Percentiles rank a stretch among this genome's conserved stretches.
Conservation (phyloP, 2,329 filamentous ascomycete species). For the Colletotrichum sp. region DNA sequence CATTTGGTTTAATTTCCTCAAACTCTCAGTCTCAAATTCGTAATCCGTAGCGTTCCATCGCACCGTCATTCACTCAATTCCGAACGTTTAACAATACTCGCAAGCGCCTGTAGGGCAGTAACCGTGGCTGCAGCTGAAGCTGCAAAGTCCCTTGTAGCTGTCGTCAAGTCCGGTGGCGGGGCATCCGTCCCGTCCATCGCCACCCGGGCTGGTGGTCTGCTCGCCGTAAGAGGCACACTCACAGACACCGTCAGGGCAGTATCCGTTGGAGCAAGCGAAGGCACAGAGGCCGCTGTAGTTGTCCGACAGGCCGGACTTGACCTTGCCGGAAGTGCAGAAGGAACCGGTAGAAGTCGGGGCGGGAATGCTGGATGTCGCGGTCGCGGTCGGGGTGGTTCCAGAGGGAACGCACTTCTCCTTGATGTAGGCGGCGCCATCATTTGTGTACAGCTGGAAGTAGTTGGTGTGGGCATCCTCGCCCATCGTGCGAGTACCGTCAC, state of each 20-base stretch:
- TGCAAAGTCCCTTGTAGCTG: conserved; percentile 49
- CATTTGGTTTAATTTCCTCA: background rate
- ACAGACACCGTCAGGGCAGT: conserved; percentile 37
- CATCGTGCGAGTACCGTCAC: conserved; percentile 19
- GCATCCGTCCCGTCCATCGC: conserved; percentile 33
- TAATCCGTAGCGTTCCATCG: background rate
- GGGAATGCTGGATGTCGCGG: background rate
- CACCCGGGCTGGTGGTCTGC: conserved; percentile 22
- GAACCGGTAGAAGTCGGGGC: conserved; percentile 12
- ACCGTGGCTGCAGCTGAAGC: conserved; percentile 49
- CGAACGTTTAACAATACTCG: conserved; percentile 12
- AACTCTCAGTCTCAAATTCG: background rate
- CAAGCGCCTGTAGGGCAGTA: conserved; percentile 46
- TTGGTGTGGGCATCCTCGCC: conserved; percentile 37
- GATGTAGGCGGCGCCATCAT: conserved; percentile 15
- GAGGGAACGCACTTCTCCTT: conserved; percentile 16
- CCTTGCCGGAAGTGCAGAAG: conserved; percentile 29
- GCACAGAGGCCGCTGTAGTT: conserved; percentile 39
- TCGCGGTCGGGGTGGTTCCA: background rate
- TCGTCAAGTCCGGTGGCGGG: conserved; percentile 35
- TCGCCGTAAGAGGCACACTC: conserved; percentile 35
- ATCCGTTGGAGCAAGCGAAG: conserved; percentile 35
- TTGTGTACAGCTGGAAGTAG: conserved; percentile 28
- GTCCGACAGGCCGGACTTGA: conserved; percentile 28
- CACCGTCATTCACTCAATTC: background rate